Evolutionary conservation across 768 basidiomycete species (phyloP).

Genomic region (Russula griseocarnosa): DNA sequence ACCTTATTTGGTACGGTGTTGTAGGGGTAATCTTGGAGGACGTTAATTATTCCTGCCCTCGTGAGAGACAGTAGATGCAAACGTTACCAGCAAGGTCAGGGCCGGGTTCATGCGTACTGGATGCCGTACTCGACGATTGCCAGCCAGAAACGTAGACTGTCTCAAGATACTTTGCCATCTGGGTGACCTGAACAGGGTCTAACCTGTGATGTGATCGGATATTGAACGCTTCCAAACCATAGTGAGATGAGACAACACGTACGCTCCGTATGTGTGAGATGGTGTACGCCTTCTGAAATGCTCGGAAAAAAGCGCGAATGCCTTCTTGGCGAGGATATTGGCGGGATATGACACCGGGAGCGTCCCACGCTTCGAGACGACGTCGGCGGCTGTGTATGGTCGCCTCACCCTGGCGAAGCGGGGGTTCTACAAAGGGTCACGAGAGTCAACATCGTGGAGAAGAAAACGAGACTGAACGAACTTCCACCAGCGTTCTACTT

Average conservation of each 20-base stretch:
- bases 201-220: constrained; percentile 50
- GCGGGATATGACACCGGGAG: constrained; percentile 84
- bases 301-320: constrained; percentile 67
- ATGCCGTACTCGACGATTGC: constrained; percentile 92
- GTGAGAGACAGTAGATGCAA: not conserved
- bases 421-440: constrained; percentile 52
- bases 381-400: constrained; percentile 89
- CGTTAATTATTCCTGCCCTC: not conserved
- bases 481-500: constrained; percentile 94
- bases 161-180: constrained; percentile 98
- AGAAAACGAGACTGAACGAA: constrained; percentile 34
- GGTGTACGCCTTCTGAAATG: constrained; percentile 76
- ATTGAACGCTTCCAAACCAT: not conserved
- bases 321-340: constrained; percentile 79
- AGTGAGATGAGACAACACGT: constrained; percentile 28
- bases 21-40: constrained; percentile 79
- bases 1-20: constrained; percentile 99
- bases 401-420: constrained; percentile 85
- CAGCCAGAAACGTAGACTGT: constrained; percentile 98
- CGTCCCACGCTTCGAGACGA: constrained; percentile 91
- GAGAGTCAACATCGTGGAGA: not conserved
- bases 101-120: constrained; percentile 91
- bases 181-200: constrained; percentile 95
- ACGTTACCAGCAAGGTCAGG: constrained; percentile 90
- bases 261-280: constrained; percentile 98